Base-by-base conservation (phyloP, 1,284 basidiomycete genomes). In the Rhodotorula sp. region DNA sequence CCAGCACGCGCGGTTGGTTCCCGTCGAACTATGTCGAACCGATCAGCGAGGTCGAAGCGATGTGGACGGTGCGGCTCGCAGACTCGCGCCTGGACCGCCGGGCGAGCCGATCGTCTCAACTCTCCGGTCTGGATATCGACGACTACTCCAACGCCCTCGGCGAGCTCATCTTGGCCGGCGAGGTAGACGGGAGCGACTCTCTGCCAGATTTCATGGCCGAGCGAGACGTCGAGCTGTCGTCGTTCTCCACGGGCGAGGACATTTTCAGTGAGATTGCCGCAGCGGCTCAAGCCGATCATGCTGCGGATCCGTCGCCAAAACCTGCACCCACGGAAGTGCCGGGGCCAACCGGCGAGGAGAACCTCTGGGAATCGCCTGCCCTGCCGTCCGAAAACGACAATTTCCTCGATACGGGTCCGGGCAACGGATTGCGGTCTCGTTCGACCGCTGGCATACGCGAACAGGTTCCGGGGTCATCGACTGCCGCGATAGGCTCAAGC, bases 1-100 rank as follows among this genome's bases (percentile, higher is more conserved):
- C 66, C 66, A 89, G 90, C 67, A 88, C 91, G 80, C 87, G 95
- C 64, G 95, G 95, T 59, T 98, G 95, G 95, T 97, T 99, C 81
- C 95, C 95, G 19, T 93, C 91, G 75, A 99, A 98, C 84, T 97
- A 95, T 83, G 93, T 97, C 59, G 84, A 85, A 60, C 38, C 34
- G 34, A 55, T 74, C n/a, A 66, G 31, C 28, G 70, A 76, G 31
- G 70, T 70, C 23, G 75, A 76, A 19, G 75, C 73, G 18, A 23
- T 62, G 45, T 59, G 38, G 26, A 26, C 43, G 7, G 28, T 21
- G 7, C 31, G 48, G 7, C 34, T 10, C 1, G 45, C 16, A 4
- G 54, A 56, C 54, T 7, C n/a, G 5, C 66, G 60, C 21, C 60
- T 56, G 4, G 60, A 48, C 10, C 62, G 61, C 56, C 16, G 50